phyloP scores from a whole-genome alignment of 345 rosid genomes.

The Eucalyptus decipiens region DNA sequence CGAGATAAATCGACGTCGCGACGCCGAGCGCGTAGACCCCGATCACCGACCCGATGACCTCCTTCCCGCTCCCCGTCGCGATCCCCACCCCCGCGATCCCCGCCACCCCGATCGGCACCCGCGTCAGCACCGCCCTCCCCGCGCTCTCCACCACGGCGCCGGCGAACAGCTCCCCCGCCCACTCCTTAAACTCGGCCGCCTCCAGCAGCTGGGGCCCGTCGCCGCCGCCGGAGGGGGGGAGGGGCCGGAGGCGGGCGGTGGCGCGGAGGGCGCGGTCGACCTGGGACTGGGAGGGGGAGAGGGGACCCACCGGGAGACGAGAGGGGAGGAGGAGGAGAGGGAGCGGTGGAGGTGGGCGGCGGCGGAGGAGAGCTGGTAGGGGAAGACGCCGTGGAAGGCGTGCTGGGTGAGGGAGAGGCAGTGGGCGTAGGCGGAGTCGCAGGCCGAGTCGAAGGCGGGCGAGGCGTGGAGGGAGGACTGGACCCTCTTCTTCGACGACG shows the following conservation, averaged over 20 bases:
- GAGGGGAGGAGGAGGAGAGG: conserved; percentile 13
- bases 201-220: conserved; percentile 15
- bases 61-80: conserved; percentile 33
- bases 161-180: conserved; percentile 57
- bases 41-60: conserved; percentile 45
- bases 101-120: conserved; percentile 58
- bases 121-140: conserved; percentile 41
- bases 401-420: conserved; percentile 64
- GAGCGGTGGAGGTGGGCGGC: conserved; percentile 45
- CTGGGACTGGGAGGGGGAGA: conserved; percentile 49
- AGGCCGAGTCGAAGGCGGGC: conserved; percentile 42
- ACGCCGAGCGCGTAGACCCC: conserved; percentile 78
- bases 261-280: conserved; percentile 58
- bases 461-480: conserved; percentile 20
- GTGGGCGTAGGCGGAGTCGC: conserved; percentile 49
- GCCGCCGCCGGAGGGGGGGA: background rate
- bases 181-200: conserved; percentile 31
- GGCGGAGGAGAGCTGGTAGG: conserved; percentile 68
- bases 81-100: conserved; percentile 72
- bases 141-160: conserved; percentile 52
- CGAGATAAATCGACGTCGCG: conserved; percentile 52
- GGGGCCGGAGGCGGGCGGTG: background rate
- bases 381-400: conserved; percentile 65
- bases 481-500: conserved; percentile 50
- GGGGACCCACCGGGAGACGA: conserved; percentile 49